Evolutionary conservation across 495 filamentous ascomycete species (phyloP).

Genomic region (Penicillium egyptiacum): DNA sequence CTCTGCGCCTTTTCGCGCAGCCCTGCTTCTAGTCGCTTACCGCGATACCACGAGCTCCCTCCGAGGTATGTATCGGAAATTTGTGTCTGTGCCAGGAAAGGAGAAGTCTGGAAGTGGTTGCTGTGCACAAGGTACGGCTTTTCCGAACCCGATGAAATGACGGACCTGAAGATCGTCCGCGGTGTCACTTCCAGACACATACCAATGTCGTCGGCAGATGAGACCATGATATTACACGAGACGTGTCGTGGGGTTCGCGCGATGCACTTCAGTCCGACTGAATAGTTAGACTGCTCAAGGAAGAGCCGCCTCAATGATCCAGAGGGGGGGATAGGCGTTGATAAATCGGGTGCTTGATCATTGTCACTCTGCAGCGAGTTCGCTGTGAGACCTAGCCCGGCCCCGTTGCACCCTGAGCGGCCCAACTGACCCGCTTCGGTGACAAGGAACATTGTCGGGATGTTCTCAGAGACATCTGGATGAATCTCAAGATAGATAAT

Average conservation of each 20-base stretch:
- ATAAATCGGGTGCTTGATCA: too few relatives aligned
- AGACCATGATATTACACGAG: slow-evolving; percentile 26
- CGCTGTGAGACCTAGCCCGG: slow-evolving; percentile 21
- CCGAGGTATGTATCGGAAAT: slow-evolving; percentile 4
- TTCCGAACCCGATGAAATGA: not conserved
- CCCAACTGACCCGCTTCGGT: slow-evolving; percentile 31
- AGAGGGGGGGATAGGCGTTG: slow-evolving; percentile 14
- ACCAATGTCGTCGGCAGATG: slow-evolving; percentile 27
- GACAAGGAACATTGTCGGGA: slow-evolving; percentile 26
- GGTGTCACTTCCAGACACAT: slow-evolving; percentile 23
- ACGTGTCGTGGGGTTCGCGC: slow-evolving; percentile 25
- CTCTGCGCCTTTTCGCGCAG: not conserved
- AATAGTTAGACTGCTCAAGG: slow-evolving; percentile 17
- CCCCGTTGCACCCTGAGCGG: slow-evolving; percentile 29
- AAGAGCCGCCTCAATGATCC: slow-evolving; percentile 22
- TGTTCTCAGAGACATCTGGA: slow-evolving; percentile 15
- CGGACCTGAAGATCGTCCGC: slow-evolving; percentile 9
- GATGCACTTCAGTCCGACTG: slow-evolving; percentile 8
- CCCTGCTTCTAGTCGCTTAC: not conserved
- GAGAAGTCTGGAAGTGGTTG: slow-evolving; percentile 2
- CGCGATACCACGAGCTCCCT: slow-evolving; percentile 6
- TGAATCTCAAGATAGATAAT: slow-evolving; percentile 30
- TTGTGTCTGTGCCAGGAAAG: not conserved
- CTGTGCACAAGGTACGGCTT: slow-evolving; percentile 5
- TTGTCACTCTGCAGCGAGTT: slow-evolving; percentile 12